Conservation (phyloP, 2,329 filamentous ascomycete species). For the Fonsecaea pedrosoi region DNA sequence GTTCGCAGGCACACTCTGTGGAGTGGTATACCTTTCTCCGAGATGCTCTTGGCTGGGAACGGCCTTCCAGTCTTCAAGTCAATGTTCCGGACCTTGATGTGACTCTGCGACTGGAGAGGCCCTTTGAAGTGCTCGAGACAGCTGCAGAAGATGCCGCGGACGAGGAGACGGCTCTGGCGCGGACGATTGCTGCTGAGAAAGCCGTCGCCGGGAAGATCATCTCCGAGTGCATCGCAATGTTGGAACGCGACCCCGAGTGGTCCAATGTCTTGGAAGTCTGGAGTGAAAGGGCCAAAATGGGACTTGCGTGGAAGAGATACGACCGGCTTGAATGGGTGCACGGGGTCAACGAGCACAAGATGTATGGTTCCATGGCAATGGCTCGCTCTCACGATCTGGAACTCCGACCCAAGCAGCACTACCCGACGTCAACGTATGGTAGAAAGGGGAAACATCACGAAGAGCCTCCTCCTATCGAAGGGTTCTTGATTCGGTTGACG, state of each 20-base stretch:
- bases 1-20: slow-evolving; percentile 66
- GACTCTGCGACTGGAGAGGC: slow-evolving; percentile 64
- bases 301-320: slow-evolving; percentile 72
- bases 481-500: slow-evolving; percentile 69
- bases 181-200: slow-evolving; percentile 55
- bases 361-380: slow-evolving; percentile 74
- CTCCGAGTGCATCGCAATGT: slow-evolving; percentile 63
- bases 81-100: slow-evolving; percentile 69
- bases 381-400: slow-evolving; percentile 70
- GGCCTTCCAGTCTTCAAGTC: slow-evolving; percentile 63
- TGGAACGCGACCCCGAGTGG: slow-evolving; percentile 65
- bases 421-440: slow-evolving; percentile 58
- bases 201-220: slow-evolving; percentile 64
- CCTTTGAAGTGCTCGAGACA: slow-evolving; percentile 62
- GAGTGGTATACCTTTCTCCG: slow-evolving; percentile 74
- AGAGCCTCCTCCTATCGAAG: slow-evolving; percentile 69
- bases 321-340: slow-evolving; percentile 73
- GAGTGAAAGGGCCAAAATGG: slow-evolving; percentile 65
- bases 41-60: slow-evolving; percentile 64
- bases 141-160: slow-evolving; percentile 44
- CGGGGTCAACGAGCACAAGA: slow-evolving; percentile 69
- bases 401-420: slow-evolving; percentile 69
- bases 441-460: slow-evolving; percentile 50
- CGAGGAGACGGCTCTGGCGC: slow-evolving; percentile 51
- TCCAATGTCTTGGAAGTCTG: slow-evolving; percentile 64